Base-by-base conservation (phyloP, 495 filamentous ascomycete genomes). In the Aspergillus saccharolyticus region DNA sequence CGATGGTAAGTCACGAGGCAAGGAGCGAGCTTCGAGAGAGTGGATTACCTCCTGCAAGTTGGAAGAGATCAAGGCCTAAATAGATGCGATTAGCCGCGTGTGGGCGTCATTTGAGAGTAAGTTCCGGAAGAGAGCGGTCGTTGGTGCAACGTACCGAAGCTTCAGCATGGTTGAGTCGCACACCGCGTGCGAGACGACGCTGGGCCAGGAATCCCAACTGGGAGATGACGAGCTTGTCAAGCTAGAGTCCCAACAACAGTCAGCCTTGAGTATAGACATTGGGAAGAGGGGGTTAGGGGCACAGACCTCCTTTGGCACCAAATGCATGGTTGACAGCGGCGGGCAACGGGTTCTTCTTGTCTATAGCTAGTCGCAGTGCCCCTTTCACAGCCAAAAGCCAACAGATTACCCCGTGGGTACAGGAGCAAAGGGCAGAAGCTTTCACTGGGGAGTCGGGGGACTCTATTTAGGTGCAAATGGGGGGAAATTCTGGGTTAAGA, bases 171-270 rank as follows among this genome's bases (percentile, higher is more conserved):
- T 98, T 98, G 62, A 98, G 75, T 60, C 83, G 86, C 25, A 97
- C 83, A 52, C 94, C 94, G 56, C 94, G 80, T 45, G 94, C 94
- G 42, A 98, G 85, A 53, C 94, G 85, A 43, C 84, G 80, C 77
- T 98, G 94, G 55, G 94, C 94, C 54, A 97, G 80, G 57, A 88
- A 80, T 52, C 95, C 94, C 48, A 95, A 74, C 66, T 96, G 91
- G 25, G 91, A 92, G 69, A 95, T 93, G 64, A 85, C 80, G 74
- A 98, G 90, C 83, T 98, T 98, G 79, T 98, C 94, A 63, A 97
- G 77, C 95, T 97, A 61, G 9, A 48, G 44, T 10, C 30, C 18
- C 21, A 4, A 42, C 16, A 15, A 22, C n/a, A 17, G 15, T 28
- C 14, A 30, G 22, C 21, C n/a, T 14, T 50, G 47, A 3, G 24